Evolutionary conservation across 129 eudicot species (phyloP), one percentile per base, ranked within the genome.

Genomic region (Mikania micrantha): DNA sequence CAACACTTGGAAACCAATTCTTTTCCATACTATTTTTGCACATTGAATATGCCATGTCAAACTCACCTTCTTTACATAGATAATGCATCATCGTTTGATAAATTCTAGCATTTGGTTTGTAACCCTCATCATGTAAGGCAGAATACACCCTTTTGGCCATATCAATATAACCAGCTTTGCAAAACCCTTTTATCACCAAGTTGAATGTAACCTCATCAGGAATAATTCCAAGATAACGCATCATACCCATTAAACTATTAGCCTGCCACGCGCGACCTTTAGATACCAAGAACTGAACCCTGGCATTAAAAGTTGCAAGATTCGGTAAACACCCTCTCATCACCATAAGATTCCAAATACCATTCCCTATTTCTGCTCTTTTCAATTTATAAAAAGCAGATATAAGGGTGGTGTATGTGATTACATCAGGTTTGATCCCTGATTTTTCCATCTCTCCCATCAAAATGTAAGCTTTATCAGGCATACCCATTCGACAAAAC

Each of bases 1-100:
- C 82, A 45, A 81, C 66, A 61, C 83, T 91, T 29, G 91, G 95
- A 67, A 66, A 81, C 82, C 83, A 79, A 79, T 87, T 81, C 44
- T 83, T 81, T 59, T 74, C 85, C 90, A 91, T 80, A 74, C 93
- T 76, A 10, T 75, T 79, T 75, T 83, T 88, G 78, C 96, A 85
- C 79, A 83, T 85, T 6, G 76, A 76, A 82, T 83, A 91, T 5
- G 96, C 97, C 75, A 79, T 28, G 56, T 88, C 93, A 79, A 78
- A 79, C 17, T 91, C 86, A 21, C 93, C 83, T 28, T 74, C 88
- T 79, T 67, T 70, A 74, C 95, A 85, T 15, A 91, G 73, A 65
- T 87, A 87, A 78, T 87, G 96, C 42, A 91, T 89, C 95, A 91
- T 85, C 8, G 97, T 91, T 74, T 91, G 95, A 76, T 85, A 91